Conservation (phyloP, 352 stramenopile genomes). For the Phytophthora crassamura region DNA sequence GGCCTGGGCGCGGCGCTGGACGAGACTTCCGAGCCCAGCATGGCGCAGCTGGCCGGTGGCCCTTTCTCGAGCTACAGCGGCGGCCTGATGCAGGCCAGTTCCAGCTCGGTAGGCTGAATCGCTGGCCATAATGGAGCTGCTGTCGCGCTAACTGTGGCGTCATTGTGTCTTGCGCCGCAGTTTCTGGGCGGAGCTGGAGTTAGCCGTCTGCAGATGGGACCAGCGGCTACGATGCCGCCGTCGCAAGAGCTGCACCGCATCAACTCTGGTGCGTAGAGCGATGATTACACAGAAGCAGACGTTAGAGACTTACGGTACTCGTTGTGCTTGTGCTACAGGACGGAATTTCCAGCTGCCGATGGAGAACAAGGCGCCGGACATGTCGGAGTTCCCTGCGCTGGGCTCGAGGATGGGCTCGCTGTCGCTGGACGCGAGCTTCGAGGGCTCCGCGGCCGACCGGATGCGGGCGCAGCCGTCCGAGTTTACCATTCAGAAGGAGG, state of each 20-base stretch:
- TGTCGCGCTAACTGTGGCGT: slow-evolving; percentile 2
- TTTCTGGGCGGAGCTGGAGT: slow-evolving; percentile 59
- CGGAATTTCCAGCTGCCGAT: slow-evolving; percentile 54
- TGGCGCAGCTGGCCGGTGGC: slow-evolving; percentile 31
- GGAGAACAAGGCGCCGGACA: slow-evolving; percentile 81
- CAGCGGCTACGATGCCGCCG: slow-evolving; percentile 28
- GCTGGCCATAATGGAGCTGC: neutral
- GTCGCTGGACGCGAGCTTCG: slow-evolving; percentile 59
- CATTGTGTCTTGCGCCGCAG: slow-evolving; percentile 35
- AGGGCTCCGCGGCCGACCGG: slow-evolving; percentile 37
- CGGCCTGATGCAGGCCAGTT: slow-evolving; percentile 45
- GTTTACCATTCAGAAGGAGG: slow-evolving; percentile 90
- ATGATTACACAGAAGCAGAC: neutral
- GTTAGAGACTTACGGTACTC: neutral
- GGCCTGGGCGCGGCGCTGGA: slow-evolving; percentile 41
- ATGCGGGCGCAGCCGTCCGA: slow-evolving; percentile 65
- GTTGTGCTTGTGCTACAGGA: slow-evolving; percentile 49
- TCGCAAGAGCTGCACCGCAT: slow-evolving; percentile 70
- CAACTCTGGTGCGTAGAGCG: slow-evolving; percentile 48
- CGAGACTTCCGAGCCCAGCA: slow-evolving; percentile 17
- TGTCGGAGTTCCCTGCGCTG: slow-evolving; percentile 86
- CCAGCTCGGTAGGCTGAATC: slow-evolving; percentile 45
- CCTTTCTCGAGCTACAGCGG: slow-evolving; percentile 58
- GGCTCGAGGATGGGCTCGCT: slow-evolving; percentile 71
- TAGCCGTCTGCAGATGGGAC: slow-evolving; percentile 38